Base-by-base conservation (phyloP, 768 basidiomycete genomes). In the Russula griseocarnosa region DNA sequence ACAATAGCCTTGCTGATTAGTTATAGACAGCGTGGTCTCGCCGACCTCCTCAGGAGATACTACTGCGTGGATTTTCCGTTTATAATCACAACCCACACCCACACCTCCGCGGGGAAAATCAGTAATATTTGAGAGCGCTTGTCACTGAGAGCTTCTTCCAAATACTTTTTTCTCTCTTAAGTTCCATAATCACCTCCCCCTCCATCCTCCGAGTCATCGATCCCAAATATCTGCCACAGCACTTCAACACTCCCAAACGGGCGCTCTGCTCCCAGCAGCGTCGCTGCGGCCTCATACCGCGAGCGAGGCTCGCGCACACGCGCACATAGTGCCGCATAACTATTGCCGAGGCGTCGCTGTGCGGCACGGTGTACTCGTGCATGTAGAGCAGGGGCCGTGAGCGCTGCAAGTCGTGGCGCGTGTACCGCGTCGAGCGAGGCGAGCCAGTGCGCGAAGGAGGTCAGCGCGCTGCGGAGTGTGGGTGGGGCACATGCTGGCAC, bases 231-330 rank as follows among this genome's bases (percentile, higher is more conserved):
- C 75, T 92, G 89, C 79, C 83, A 83, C 67, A 93, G 73, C 68
- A 89, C 73, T 70, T 82, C 81, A 32, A 86, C 81, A 71, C 89
- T 87, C 57, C 91, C 92, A 76, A 92, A 93, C 22, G 91, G 91
- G 73, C 91, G 75, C 76, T 90, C 87, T 66, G 87, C 85, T 16
- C 93, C 89, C 44, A 96, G 74, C 62, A 96, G 73, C 24, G 94
- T 94, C 63, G 86, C 81, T 18, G 86, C 90, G n/a, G 94, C 95
- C 76, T 98, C 94, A 71, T 98, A 99, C 73, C 80, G 81, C 67
- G 92, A 92, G 73, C 83, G 82, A 47, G 85, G 82, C 59, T 83
- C 84, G 71, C 83, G 81, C 18, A 98, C 89, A 60, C 86, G 84
- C 52, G 86, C 87, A 72, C 89, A 94, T 3, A 98, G 76, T 66